Percentiles rank a stretch among this genome's conserved stretches.
Evolutionary conservation across 1,284 basidiomycete species (phyloP).

Genomic region (Xanthoconium separans): DNA sequence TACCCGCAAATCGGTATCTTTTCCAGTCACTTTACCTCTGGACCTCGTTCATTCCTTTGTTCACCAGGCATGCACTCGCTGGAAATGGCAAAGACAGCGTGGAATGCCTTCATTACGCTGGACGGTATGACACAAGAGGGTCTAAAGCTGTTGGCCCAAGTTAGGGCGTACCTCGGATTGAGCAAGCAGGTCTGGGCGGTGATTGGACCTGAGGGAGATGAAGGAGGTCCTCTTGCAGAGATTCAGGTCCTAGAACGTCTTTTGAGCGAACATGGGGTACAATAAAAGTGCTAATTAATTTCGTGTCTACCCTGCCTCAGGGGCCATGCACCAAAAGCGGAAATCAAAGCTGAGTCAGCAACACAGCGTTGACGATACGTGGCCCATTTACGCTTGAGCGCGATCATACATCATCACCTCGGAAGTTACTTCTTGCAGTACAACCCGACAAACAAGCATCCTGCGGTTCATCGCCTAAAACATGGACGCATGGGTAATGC

Average conservation of each 20-base stretch:
- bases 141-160: slow-evolving; percentile 18
- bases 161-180: slow-evolving; percentile 40
- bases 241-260: slow-evolving; percentile 42
- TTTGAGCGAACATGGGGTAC: slow-evolving; percentile 12
- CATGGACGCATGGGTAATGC: slow-evolving; percentile 84
- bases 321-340: neutral
- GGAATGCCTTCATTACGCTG: slow-evolving; percentile 53
- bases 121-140: slow-evolving; percentile 1
- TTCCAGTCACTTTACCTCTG: neutral
- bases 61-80: slow-evolving; percentile 67
- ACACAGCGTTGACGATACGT: slow-evolving; percentile 15
- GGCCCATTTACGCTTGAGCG: slow-evolving; percentile 3
- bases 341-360: slow-evolving; percentile 21
- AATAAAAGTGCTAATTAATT: neutral
- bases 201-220: slow-evolving; percentile 61
- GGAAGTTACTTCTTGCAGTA: neutral
- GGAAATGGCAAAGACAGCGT: slow-evolving; percentile 70
- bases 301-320: neutral
- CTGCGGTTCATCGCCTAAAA: slow-evolving; percentile 7
- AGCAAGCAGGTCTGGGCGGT: slow-evolving; percentile 42
- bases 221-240: slow-evolving; percentile 56
- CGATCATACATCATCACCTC: neutral
- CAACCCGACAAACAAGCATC: slow-evolving; percentile 3
- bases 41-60: neutral
- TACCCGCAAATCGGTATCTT: slow-evolving; percentile 75